Percentiles rank a stretch among this genome's conserved stretches.
Evolutionary conservation across 1,284 basidiomycete species (phyloP).

Genomic region (Tilletia walkeri): DNA sequence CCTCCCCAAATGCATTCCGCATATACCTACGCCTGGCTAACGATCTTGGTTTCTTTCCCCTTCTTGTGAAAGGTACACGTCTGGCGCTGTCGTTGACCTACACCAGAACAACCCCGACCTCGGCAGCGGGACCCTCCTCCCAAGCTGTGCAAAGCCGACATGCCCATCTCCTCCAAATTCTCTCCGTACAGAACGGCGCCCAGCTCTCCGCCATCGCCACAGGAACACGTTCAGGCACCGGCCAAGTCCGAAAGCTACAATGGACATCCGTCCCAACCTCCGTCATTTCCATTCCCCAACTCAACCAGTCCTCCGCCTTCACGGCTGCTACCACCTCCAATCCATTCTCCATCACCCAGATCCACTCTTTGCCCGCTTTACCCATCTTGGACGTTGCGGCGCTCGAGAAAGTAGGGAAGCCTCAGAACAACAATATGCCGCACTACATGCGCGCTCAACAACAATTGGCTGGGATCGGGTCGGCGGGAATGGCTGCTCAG

Average conservation of each 20-base stretch:
- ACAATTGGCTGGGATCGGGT: slow-evolving; percentile 5
- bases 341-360: background rate
- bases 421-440: slow-evolving; percentile 3
- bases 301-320: background rate
- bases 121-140: slow-evolving; percentile 23
- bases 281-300: background rate
- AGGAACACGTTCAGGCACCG: background rate
- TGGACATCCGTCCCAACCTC: slow-evolving; percentile 1
- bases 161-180: slow-evolving; percentile 23
- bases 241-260: background rate
- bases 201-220: slow-evolving; percentile 25
- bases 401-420: background rate
- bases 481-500: slow-evolving; percentile 3
- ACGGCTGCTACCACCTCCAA: background rate
- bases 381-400: slow-evolving; percentile 1
- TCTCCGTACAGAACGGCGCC: slow-evolving; percentile 34
- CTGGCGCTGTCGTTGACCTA: slow-evolving; percentile 29
- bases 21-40: too few relatives aligned
- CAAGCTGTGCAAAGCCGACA: slow-evolving; percentile 17
- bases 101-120: slow-evolving; percentile 17
- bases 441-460: slow-evolving; percentile 16
- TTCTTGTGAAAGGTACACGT: slow-evolving; percentile 23
- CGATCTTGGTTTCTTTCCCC: background rate
- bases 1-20: too few relatives aligned
- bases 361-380: background rate